Conservation (phyloP, 208 protist genomes). For the Leishmania guyanensis region DNA sequence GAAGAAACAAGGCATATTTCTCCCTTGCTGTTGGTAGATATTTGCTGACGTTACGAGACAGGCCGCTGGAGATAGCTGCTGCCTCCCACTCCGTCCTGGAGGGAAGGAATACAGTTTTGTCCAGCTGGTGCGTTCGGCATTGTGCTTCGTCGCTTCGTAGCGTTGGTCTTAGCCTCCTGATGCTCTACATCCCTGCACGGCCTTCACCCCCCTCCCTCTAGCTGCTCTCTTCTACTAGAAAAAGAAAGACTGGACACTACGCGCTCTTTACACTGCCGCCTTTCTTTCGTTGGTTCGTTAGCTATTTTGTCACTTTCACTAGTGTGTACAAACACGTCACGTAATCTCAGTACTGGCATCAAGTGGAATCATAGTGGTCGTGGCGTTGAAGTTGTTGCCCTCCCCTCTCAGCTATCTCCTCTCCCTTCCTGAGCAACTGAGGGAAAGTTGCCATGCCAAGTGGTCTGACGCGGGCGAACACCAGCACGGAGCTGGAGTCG, state of each 20-base stretch:
- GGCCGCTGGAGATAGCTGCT: not conserved
- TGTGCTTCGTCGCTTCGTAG: not conserved
- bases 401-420: not conserved
- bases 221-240: not conserved
- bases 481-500: constrained; percentile 22
- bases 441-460: constrained; percentile 11
- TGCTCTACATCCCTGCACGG: not conserved
- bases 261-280: not conserved
- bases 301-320: not conserved
- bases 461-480: constrained; percentile 13
- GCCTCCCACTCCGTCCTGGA: not conserved
- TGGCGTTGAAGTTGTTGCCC: not conserved
- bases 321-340: not conserved
- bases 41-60: not conserved
- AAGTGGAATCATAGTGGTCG: not conserved
- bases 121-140: not conserved
- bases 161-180: not conserved
- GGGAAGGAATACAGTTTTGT: not conserved
- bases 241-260: not conserved
- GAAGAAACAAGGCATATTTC: not conserved
- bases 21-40: not conserved
- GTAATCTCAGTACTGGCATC: not conserved
- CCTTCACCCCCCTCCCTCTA: not conserved
- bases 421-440: not conserved
- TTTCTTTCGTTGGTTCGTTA: not conserved